Evolutionary conservation across 1,284 basidiomycete genomes (phyloP).

Genomic region (Cronartium quercuum): DNA sequence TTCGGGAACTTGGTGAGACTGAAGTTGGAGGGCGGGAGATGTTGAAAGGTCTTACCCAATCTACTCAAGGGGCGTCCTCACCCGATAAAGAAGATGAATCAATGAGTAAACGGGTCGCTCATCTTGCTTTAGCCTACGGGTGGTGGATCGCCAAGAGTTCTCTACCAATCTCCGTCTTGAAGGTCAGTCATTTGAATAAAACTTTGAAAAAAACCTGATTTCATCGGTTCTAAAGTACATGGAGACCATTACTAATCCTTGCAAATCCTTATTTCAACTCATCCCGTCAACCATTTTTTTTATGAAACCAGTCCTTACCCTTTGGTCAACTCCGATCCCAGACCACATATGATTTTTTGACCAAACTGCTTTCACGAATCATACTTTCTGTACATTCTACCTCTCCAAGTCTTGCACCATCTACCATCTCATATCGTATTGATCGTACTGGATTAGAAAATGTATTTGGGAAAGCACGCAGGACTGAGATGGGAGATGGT

Average conservation of each 20-base stretch:
- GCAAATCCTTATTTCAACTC: background rate
- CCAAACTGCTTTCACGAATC: background rate
- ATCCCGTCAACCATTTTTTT: background rate
- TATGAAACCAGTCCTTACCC: background rate
- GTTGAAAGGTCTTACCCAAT: constrained; percentile 58
- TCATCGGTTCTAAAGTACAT: no score
- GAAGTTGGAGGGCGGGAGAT: constrained; percentile 73
- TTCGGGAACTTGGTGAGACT: constrained; percentile 80
- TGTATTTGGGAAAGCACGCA: background rate
- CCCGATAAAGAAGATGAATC: constrained; percentile 50
- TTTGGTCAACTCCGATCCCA: background rate
- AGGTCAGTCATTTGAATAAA: constrained; percentile 56
- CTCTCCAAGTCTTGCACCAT: constrained; percentile 1
- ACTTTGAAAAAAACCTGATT: no score
- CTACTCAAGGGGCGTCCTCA: constrained; percentile 59
- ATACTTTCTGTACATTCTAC: background rate
- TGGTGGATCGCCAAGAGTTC: constrained; percentile 76
- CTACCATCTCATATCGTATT: background rate
- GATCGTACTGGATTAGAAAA: background rate
- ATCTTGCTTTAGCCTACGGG: constrained; percentile 68
- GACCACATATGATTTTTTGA: background rate
- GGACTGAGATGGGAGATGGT: constrained; percentile 1
- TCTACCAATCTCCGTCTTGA: constrained; percentile 68
- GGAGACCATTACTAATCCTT: no score
- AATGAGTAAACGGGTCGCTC: constrained; percentile 57